Percentiles rank a stretch among this genome's conserved stretches.
Evolutionary conservation across 1,284 basidiomycete genomes (phyloP).

Genomic region (Melampsora larici-populina): DNA sequence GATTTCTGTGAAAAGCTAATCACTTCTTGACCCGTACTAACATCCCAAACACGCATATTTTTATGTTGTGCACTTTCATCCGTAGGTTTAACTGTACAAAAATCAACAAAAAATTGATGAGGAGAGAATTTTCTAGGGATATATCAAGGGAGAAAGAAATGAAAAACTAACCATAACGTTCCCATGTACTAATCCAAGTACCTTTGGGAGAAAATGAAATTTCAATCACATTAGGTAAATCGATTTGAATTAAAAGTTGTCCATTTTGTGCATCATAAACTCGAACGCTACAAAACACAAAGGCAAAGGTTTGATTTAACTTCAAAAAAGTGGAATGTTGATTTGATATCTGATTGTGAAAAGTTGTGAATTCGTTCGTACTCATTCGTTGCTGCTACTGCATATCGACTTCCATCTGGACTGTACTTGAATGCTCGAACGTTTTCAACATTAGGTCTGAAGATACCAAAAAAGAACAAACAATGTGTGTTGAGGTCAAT

Average conservation of each 20-base stretch:
- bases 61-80: conserved; percentile 74
- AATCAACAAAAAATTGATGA: background rate
- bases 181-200: conserved; percentile 89
- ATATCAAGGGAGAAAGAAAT: background rate
- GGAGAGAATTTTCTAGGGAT: background rate
- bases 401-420: conserved; percentile 78
- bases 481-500: background rate
- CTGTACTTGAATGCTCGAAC: conserved; percentile 80
- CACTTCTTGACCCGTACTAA: conserved; percentile 73
- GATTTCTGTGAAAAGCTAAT: conserved; percentile 78
- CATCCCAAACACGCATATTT: conserved; percentile 81
- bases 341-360: conserved; percentile 23
- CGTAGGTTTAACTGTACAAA: conserved; percentile 59
- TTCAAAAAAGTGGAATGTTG: conserved; percentile 31
- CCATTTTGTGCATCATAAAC: conserved; percentile 34
- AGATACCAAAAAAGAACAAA: background rate
- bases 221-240: conserved; percentile 70
- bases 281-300: background rate
- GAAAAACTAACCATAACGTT: conserved; percentile 65
- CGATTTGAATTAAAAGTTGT: conserved; percentile 46
- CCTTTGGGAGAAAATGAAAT: conserved; percentile 87
- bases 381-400: conserved; percentile 72
- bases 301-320: conserved; percentile 16
- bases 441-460: conserved; percentile 61
- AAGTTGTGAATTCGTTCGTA: conserved; percentile 54